Evolutionary conservation across 192 early-diverging fungal genomes (phyloP).

Genomic region (Geranomyces variabilis): DNA sequence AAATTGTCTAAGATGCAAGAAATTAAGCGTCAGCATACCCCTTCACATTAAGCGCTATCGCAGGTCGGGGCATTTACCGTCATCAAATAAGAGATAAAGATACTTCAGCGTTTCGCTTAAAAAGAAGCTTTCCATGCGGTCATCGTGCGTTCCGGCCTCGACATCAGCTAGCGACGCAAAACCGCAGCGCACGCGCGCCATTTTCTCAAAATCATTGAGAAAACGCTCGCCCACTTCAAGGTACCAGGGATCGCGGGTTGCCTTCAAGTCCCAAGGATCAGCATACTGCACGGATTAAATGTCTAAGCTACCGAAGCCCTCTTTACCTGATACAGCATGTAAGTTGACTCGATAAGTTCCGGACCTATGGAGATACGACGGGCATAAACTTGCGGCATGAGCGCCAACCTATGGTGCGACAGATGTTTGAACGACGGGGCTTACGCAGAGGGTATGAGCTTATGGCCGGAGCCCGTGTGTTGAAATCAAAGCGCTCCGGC

Average conservation of each 20-base stretch:
- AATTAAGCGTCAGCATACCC: not conserved
- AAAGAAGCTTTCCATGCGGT: constrained; percentile 94
- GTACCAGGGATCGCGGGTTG: constrained; percentile 89
- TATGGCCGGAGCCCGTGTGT: constrained; percentile 63
- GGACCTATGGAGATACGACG: constrained; percentile 56
- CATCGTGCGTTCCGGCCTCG: constrained; percentile 62
- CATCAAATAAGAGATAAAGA: constrained; percentile 93
- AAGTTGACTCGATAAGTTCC: constrained; percentile 94
- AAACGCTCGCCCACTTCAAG: constrained; percentile 88
- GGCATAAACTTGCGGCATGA: too few relatives aligned
- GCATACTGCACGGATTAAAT: not conserved
- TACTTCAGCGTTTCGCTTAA: constrained; percentile 96
- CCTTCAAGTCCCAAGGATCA: constrained; percentile 45
- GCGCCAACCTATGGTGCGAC: too few relatives aligned
- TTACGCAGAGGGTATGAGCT: constrained; percentile 72
- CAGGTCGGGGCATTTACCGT: constrained; percentile 48
- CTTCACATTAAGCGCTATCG: not conserved
- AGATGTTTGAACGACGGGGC: too few relatives aligned
- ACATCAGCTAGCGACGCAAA: constrained; percentile 77
- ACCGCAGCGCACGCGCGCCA: constrained; percentile 76
- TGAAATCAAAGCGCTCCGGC: constrained; percentile 88
- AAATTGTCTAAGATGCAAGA: constrained; percentile 57
- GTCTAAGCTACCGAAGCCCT: too few relatives aligned
- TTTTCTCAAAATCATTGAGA: constrained; percentile 74
- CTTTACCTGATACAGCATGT: constrained; percentile 75